Percentiles rank a stretch among this genome's conserved stretches.
phyloP scores from a whole-genome alignment of 2,329 filamentous ascomycete species.

The Colletotrichum sp. region DNA sequence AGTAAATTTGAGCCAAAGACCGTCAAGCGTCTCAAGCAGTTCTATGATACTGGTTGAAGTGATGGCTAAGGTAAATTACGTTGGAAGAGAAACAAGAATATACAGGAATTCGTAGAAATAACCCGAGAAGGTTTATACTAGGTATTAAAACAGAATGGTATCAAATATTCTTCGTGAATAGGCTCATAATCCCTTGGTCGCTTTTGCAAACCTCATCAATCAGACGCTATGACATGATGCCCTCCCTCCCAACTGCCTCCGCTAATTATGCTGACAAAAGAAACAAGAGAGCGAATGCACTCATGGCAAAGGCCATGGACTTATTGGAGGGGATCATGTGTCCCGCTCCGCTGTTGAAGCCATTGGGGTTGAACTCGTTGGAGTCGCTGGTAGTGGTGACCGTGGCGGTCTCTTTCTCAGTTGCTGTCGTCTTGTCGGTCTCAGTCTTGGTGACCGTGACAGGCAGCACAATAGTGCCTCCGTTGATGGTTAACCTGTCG shows the following conservation, averaged over 20 bases:
- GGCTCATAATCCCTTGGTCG: neutral
- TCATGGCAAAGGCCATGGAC: neutral
- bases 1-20: neutral
- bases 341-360: conserved; percentile 11
- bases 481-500: neutral
- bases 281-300: neutral
- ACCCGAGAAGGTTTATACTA: neutral
- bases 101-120: neutral
- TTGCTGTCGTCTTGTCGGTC: neutral
- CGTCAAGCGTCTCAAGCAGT: neutral
- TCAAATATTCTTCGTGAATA: neutral
- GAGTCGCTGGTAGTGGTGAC: neutral
- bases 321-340: conserved; percentile 2
- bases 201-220: neutral
- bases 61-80: neutral
- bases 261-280: conserved; percentile 1
- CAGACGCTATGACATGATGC: neutral
- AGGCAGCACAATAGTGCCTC: neutral
- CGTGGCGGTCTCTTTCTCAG: conserved; percentile 5
- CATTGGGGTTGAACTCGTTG: neutral
- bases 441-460: neutral
- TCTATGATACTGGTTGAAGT: neutral
- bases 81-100: neutral
- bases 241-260: neutral
- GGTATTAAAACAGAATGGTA: neutral